Evolutionary conservation across 139 green algal species (phyloP), one percentile per base, ranked within the genome.

Genomic region (Chlamydomonas sphaeroides): DNA sequence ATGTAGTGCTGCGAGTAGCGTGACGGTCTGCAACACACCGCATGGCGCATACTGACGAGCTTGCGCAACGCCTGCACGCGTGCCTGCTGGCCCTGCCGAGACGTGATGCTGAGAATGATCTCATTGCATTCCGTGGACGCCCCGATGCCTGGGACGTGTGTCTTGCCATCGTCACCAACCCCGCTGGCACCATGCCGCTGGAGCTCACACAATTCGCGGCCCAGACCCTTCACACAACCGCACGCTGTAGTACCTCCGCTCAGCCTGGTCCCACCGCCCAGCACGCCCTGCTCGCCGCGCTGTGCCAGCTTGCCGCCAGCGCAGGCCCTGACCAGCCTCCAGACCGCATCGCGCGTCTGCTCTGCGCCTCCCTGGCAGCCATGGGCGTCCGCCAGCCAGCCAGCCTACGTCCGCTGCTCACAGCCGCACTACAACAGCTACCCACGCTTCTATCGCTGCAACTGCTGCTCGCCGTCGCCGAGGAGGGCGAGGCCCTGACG

Each of bases 401-500:
- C 20, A 61, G 10, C 1, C 20, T 82, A 33, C 2, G 0, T 1
- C 17, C 69, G 39, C 5, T 51, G 32, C 75, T 82, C 11, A 26
- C 61, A 6, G 75, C 62, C 3, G 75, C 62, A 42, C 61, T 82
- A n/a, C 32, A 51, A 42, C 61, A 38, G 45, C 62, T 82, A 41
- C 62, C 75, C 1, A 41, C 41, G 42, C 21, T 0, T 26, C 23
- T 73, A 15, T 42, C 61, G 17, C 18, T 72, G 38, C 75, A 82
- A 20, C 75, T 82, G 62, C 75, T 82, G 2, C 21, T 65, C 23
- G 61, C 41, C 3, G 42, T 82, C 23, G 75, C 42, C 25, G 75
- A 82, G 75, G 75, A 82, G 75, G 61, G 75, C 59, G 75, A 82
- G 75, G 61, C 62, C 21, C 45, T 82, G 39, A 39, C 48, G 32